Percentiles rank a stretch among this genome's conserved stretches.
These are phyloP conservation scores for Carex parvula DNA, from an alignment of 176 grass and related monocot genomes.

Conservation along the genomic window DNA sequence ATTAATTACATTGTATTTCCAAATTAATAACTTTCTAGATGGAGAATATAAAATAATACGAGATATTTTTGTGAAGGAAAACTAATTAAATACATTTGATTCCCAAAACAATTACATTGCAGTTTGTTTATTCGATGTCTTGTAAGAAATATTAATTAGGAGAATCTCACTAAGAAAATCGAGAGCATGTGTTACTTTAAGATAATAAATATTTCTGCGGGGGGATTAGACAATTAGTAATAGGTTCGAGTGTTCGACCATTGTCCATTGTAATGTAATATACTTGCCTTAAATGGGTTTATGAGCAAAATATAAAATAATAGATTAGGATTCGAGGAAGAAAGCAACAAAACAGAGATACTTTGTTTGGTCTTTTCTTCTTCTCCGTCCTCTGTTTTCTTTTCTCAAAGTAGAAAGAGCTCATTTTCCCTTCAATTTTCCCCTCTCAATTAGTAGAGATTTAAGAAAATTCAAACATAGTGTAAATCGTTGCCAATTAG, in stretches of 20 bases:
- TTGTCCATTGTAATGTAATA: not conserved
- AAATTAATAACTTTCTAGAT: not conserved
- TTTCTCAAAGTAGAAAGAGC: not conserved
- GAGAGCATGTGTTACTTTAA: too few relatives aligned
- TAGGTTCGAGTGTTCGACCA: not conserved
- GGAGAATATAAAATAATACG: not conserved
- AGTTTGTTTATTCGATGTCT: not conserved
- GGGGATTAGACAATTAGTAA: not conserved
- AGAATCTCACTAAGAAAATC: not conserved
- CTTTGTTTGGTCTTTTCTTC: slow-evolving; percentile 17
- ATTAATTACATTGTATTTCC: not conserved
- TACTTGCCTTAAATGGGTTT: not conserved
- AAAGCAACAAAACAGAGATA: slow-evolving; percentile 18
- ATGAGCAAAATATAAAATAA: slow-evolving; percentile 1
- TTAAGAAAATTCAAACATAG: not conserved
- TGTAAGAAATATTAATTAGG: slow-evolving; percentile 1
- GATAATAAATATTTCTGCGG: not conserved
- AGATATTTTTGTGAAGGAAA: not conserved
- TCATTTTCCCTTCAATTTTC: not conserved
- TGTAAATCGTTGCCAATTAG: not conserved
- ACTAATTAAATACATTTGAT: not conserved
- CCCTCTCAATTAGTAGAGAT: too few relatives aligned
- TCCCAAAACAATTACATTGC: not conserved
- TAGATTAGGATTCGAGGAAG: not conserved
- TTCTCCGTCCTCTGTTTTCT: not conserved